Percentiles rank a stretch among this genome's conserved stretches.
Evolutionary conservation across 192 early-diverging fungal species (phyloP).

Genomic region (Coemansia sp.): DNA sequence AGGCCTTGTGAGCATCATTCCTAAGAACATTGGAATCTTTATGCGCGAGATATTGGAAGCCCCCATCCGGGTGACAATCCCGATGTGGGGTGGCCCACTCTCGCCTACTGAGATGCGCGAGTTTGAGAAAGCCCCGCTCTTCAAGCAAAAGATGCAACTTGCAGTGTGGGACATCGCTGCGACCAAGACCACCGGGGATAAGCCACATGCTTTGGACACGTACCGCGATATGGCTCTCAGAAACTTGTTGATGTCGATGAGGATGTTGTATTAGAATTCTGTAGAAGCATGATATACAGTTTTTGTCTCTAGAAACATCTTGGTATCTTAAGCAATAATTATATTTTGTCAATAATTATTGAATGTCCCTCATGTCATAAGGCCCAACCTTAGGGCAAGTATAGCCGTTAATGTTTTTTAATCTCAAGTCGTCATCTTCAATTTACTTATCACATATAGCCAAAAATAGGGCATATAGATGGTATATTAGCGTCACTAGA

Average conservation of each 20-base stretch:
- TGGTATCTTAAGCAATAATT: neutral
- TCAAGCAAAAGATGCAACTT: constrained; percentile 58
- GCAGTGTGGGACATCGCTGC: constrained; percentile 62
- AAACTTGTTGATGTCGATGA: constrained; percentile 22
- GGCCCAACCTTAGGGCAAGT: neutral
- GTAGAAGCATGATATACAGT: too few species aligned
- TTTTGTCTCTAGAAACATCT: too few species aligned
- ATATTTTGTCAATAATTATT: neutral
- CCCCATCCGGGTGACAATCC: too few species aligned
- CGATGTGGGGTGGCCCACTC: constrained; percentile 51
- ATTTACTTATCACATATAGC: neutral
- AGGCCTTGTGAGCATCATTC: constrained; percentile 42
- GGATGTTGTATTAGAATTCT: too few species aligned
- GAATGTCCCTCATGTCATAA: neutral
- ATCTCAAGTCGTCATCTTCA: too few species aligned
- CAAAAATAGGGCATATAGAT: neutral
- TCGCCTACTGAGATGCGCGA: constrained; percentile 43
- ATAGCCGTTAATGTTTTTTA: neutral
- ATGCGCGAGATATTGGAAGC: too few species aligned
- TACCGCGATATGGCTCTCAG: constrained; percentile 50
- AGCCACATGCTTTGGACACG: constrained; percentile 52
- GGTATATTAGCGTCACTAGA: neutral
- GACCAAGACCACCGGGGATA: constrained; percentile 40
- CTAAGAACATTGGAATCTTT: too few species aligned
- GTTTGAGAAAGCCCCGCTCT: constrained; percentile 59